phyloP scores from a whole-genome alignment of 2,329 filamentous ascomycete species.

The Grosmannia serpens region DNA sequence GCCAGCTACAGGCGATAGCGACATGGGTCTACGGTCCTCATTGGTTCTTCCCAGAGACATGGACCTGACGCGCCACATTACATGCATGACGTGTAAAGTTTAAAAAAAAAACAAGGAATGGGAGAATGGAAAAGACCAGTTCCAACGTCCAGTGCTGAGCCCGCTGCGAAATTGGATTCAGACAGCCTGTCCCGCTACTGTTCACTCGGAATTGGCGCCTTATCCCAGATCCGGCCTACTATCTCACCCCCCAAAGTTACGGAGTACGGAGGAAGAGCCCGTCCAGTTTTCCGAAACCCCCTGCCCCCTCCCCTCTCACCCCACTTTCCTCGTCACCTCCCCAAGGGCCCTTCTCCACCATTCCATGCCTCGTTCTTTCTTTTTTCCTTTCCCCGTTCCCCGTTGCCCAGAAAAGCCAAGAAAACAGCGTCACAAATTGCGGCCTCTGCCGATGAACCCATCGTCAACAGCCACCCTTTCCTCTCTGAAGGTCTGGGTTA shows the following conservation, averaged over 20 bases:
- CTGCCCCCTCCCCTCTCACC: background rate
- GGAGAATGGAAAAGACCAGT: no score
- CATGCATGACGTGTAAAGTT: no score
- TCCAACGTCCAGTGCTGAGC: no score
- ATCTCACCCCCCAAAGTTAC: background rate
- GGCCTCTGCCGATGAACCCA: slow-evolving; percentile 6
- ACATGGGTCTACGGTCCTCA: no score
- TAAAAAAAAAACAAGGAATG: no score
- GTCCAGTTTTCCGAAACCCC: background rate
- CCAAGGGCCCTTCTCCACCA: no score
- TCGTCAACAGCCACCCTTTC: background rate
- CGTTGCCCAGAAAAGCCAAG: background rate
- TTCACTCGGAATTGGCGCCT: background rate
- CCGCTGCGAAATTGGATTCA: background rate
- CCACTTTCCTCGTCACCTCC: no score
- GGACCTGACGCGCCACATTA: no score
- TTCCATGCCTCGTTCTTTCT: no score
- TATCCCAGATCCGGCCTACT: background rate
- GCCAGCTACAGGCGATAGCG: no score
- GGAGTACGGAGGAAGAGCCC: background rate
- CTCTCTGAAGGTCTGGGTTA: slow-evolving; percentile 7
- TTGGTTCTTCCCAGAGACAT: no score
- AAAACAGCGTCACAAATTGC: background rate
- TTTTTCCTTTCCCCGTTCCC: background rate
- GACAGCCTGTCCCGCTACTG: background rate